Evolutionary conservation across 1,139 yeast species (phyloP).

Genomic region (Candida albicans): DNA sequence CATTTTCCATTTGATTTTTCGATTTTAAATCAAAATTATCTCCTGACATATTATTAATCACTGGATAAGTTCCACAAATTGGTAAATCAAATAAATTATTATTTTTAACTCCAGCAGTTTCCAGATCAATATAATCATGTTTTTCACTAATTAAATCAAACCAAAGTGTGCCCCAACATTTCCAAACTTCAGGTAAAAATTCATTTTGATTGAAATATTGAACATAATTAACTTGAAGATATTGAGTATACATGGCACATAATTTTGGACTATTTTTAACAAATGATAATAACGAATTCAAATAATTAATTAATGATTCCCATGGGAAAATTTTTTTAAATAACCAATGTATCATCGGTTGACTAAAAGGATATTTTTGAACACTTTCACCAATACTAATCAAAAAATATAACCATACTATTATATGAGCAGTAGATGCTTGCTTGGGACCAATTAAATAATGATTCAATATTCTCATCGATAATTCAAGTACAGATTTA

Average conservation of each 20-base stretch:
- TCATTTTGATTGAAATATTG: conserved; percentile 55
- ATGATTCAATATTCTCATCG: conserved; percentile 63
- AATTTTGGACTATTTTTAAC: conserved; percentile 30
- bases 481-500: conserved; percentile 63
- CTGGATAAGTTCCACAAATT: conserved; percentile 56
- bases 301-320: conserved; percentile 60
- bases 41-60: conserved; percentile 18
- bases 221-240: conserved; percentile 34
- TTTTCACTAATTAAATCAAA: conserved; percentile 56
- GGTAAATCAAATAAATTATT: conserved; percentile 63
- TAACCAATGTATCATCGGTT: conserved; percentile 51
- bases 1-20: conserved; percentile 30
- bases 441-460: conserved; percentile 70
- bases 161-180: conserved; percentile 84
- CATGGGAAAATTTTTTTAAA: conserved; percentile 63
- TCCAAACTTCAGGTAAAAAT: conserved; percentile 73
- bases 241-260: conserved; percentile 26
- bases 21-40: conserved; percentile 19
- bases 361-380: conserved; percentile 46
- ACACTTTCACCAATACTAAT: conserved; percentile 63
- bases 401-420: conserved; percentile 71
- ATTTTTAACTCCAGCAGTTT: conserved; percentile 58
- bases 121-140: conserved; percentile 51
- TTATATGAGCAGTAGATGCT: conserved; percentile 66
- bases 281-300: conserved; percentile 51